phyloP scores from a whole-genome alignment of 2,329 filamentous ascomycete species.

The Sclerotiophoma versabilis region DNA sequence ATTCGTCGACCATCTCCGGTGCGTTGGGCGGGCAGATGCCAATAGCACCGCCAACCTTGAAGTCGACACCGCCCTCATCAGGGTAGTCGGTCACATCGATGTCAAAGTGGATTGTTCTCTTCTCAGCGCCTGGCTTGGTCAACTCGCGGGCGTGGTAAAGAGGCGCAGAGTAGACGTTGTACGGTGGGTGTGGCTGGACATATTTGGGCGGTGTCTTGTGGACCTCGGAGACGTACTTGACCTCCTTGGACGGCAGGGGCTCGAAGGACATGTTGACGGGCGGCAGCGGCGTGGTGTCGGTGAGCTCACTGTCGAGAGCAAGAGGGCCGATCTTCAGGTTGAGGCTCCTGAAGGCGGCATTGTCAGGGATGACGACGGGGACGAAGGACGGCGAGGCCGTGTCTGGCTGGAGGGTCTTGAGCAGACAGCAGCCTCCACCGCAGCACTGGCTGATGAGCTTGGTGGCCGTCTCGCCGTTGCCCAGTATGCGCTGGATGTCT shows the following conservation, averaged over 20 bases:
- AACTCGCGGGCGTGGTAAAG: constrained; percentile 85
- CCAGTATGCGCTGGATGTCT: constrained; percentile 65
- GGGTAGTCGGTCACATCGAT: constrained; percentile 96
- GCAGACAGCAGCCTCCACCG: constrained; percentile 70
- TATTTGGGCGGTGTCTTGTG: constrained; percentile 79
- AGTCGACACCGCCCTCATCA: constrained; percentile 82
- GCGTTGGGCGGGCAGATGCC: constrained; percentile 92
- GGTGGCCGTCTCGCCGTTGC: constrained; percentile 62
- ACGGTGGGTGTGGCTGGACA: constrained; percentile 93
- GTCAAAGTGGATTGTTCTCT: constrained; percentile 97
- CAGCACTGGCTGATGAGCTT: constrained; percentile 69
- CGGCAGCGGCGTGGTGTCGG: constrained; percentile 74
- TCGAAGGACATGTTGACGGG: constrained; percentile 76
- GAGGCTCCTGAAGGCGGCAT: constrained; percentile 82
- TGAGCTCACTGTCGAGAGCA: constrained; percentile 72
- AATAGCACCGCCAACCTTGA: constrained; percentile 95
- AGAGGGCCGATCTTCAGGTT: constrained; percentile 78
- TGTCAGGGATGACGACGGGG: constrained; percentile 71
- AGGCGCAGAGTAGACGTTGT: constrained; percentile 88
- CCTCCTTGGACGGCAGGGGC: constrained; percentile 58
- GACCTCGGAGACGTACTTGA: constrained; percentile 52
- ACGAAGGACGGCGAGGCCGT: constrained; percentile 52
- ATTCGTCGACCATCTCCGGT: constrained; percentile 75
- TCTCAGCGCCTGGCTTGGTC: constrained; percentile 87
- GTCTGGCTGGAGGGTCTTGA: constrained; percentile 61